Conservation (phyloP, 1,139 yeast genomes). For the Candida dubliniensis region DNA sequence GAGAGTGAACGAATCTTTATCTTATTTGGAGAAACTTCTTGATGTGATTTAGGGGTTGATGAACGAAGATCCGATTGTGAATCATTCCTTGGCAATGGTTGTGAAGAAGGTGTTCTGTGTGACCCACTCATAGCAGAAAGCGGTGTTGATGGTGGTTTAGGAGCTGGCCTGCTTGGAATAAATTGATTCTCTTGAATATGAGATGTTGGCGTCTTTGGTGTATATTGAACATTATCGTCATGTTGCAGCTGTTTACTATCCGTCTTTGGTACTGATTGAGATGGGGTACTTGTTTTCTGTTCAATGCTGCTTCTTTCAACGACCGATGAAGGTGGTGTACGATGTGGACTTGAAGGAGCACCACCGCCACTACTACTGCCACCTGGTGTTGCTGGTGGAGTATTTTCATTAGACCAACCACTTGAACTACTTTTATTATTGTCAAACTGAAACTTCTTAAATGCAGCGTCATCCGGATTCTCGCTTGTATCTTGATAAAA, state of each 20-base stretch:
- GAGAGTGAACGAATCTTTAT: conserved; percentile 35
- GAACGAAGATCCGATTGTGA: conserved; percentile 4
- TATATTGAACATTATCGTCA: conserved; percentile 18
- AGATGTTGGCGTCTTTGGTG: conserved; percentile 23
- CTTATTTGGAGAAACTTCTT: conserved; percentile 13
- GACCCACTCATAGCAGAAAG: conserved; percentile 2
- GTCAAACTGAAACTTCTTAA: conserved; percentile 64
- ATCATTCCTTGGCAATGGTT: background rate
- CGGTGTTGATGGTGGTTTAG: conserved; percentile 45
- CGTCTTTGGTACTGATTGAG: conserved; percentile 1
- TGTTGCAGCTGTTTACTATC: conserved; percentile 1
- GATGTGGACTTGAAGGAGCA: conserved; percentile 17
- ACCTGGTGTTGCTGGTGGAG: conserved; percentile 32
- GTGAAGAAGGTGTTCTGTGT: conserved; percentile 9
- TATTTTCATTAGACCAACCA: conserved; percentile 19
- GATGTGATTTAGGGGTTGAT: conserved; percentile 4
- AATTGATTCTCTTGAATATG: conserved; percentile 41
- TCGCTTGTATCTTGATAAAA: conserved; percentile 74
- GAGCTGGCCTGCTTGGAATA: conserved; percentile 70
- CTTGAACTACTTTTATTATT: conserved; percentile 20
- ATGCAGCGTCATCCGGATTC: conserved; percentile 67
- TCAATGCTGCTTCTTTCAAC: conserved; percentile 3
- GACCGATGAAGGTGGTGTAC: conserved; percentile 13
- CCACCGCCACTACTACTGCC: conserved; percentile 13
- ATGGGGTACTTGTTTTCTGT: conserved; percentile 7